Evolutionary conservation across 768 basidiomycete genomes (phyloP), one percentile per base, ranked within the genome.

Genomic region (Tricholoma sp.): DNA sequence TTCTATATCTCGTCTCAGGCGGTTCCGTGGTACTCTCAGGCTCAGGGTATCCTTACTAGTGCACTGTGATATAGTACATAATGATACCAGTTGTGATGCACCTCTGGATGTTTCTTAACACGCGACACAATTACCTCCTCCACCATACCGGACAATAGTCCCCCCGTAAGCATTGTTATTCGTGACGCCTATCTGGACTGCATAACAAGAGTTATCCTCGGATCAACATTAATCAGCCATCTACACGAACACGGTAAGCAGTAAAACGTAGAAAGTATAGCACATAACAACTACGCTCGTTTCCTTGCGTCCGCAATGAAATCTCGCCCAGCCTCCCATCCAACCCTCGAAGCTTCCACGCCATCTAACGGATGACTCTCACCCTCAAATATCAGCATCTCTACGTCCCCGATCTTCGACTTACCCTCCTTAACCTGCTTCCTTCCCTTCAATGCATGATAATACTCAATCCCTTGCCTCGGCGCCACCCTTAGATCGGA

Each of bases 331-430:
- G 78, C 79, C 64, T 85, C 81, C 60, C 77, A 85, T 6, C 72
- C 70, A 15, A 80, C 76, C 58, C 74, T 76, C n/a, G 75, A 74
- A 1, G 81, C 77, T 63, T 86, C 85, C 3, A 88, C 83, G 0
- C 83, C 81, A 15, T 86, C 86, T 6, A 88, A 65, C 3, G 84
- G 73, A 66, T 89, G 88, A 1, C 78, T 74, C 61, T 87, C 84
- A 20, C 81, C 79, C 18, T 80, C 79, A 59, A 88, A 88, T 49
- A 76, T 65, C 34, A 87, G 68, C 78, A 88, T 75, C 49, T 85
- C 82, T 13, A 86, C 80, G 5, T 72, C 68, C 54, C 58, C 50
- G 9, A 4, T 17, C 47, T 31, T 48, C 29, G 29, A 31, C 7
- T 48, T 48, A 6, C 7, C 15, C 9, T 62, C 53, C 12, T 36